Conservation (phyloP, 257 asterid genomes). For the Lithospermum erythrorhizon region DNA sequence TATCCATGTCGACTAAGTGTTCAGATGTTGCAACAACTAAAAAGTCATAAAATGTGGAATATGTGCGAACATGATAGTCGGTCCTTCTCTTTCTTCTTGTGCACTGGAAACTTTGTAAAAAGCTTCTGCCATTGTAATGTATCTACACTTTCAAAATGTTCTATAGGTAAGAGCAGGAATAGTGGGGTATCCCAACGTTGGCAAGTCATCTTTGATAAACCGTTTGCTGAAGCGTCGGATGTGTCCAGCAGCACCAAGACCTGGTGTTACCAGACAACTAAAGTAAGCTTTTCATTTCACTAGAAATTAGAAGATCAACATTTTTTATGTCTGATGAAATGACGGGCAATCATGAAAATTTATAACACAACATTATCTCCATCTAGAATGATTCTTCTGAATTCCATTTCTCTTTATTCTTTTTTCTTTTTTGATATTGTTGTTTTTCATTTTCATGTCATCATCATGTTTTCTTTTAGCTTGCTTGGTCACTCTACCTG, state of each 20-base stretch:
- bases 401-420: background rate
- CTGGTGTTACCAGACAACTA: constrained; percentile 89
- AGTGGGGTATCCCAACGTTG: constrained; percentile 94
- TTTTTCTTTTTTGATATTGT: background rate
- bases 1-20: constrained; percentile 8
- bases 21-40: too few species aligned
- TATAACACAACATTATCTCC: background rate
- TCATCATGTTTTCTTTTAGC: too few species aligned
- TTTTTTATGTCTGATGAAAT: background rate
- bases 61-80: too few species aligned
- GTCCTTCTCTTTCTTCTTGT: too few species aligned
- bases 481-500: background rate
- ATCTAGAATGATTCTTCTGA: background rate
- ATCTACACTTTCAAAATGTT: constrained; percentile 13
- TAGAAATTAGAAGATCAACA: background rate
- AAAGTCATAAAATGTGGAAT: too few species aligned
- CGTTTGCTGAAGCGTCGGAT: constrained; percentile 90
- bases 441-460: background rate
- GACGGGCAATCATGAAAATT: background rate
- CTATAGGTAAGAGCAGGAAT: constrained; percentile 91
- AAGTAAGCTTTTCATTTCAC: constrained; percentile 39
- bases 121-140: background rate
- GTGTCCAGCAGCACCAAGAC: constrained; percentile 99
- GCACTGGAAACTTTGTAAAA: too few species aligned
- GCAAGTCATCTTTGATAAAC: constrained; percentile 90